A percentile compares a stretch with the other conserved stretches of the same genome.
Evolutionary conservation across 345 rosid species (phyloP).

Genomic region (Salix dunnii): DNA sequence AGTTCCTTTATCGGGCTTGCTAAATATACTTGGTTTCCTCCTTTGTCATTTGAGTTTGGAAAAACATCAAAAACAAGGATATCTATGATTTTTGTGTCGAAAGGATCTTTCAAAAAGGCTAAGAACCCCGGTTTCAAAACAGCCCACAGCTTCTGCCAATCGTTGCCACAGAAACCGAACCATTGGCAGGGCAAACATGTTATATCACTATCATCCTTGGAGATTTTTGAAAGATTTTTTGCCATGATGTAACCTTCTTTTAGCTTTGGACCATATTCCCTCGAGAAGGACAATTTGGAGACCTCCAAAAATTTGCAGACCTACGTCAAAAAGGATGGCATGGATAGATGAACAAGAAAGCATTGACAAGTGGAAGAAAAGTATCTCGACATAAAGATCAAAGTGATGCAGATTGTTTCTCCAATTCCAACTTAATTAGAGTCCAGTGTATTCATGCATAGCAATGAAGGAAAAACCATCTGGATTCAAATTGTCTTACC

Average conservation of each 20-base stretch:
- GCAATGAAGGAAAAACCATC: neutral
- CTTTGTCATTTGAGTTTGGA: constrained; percentile 30
- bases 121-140: constrained; percentile 91
- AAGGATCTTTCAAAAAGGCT: constrained; percentile 81
- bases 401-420: neutral
- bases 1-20: constrained; percentile 62
- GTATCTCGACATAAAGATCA: neutral
- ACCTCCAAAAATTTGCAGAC: constrained; percentile 93
- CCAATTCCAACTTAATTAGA: neutral
- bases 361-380: neutral
- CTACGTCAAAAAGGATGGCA: constrained; percentile 30
- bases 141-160: constrained; percentile 91
- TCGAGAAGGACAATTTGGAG: constrained; percentile 73
- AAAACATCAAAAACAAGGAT: constrained; percentile 67
- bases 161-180: constrained; percentile 52
- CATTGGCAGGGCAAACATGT: constrained; percentile 48
- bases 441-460: neutral
- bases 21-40: constrained; percentile 33
- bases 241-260: constrained; percentile 86
- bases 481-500: constrained; percentile 32
- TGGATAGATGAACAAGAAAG: neutral
- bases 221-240: constrained; percentile 51
- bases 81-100: constrained; percentile 61
- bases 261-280: constrained; percentile 79
- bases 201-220: constrained; percentile 21